phyloP scores from a whole-genome alignment of 2,329 filamentous ascomycete genomes.

The Aspergillus alliaceus region DNA sequence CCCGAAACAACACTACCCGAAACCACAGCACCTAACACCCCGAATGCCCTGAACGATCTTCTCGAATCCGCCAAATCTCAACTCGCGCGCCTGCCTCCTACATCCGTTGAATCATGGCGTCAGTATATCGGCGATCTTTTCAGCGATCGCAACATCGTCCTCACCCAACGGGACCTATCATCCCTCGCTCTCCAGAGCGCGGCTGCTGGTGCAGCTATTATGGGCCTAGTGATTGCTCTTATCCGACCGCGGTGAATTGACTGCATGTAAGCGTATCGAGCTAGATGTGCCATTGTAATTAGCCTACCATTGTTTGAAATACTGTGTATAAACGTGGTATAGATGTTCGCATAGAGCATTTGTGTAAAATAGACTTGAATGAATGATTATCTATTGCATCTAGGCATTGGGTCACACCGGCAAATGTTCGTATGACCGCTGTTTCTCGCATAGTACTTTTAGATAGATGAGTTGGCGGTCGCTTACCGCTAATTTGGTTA shows the following conservation, averaged over 20 bases:
- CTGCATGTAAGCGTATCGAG: conserved; percentile 16
- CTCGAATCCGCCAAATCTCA: conserved; percentile 24
- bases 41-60: conserved; percentile 5
- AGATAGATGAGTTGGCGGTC: not conserved
- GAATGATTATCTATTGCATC: not conserved
- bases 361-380: not conserved
- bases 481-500: not conserved
- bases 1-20: not conserved
- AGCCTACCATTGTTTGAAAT: not conserved
- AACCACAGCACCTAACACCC: not conserved
- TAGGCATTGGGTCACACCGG: not conserved
- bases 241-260: conserved; percentile 44
- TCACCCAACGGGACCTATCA: conserved; percentile 70
- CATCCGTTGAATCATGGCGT: conserved; percentile 48
- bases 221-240: conserved; percentile 54
- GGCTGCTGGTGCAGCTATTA: conserved; percentile 63
- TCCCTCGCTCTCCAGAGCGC: conserved; percentile 68
- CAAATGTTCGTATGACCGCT: not conserved
- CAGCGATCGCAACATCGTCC: conserved; percentile 63
- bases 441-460: not conserved
- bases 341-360: not conserved
- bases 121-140: conserved; percentile 58
- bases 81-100: conserved; percentile 23
- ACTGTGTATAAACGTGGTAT: conserved; percentile 1
- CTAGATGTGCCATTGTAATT: not conserved